Percentiles rank a stretch among this genome's conserved stretches.
Evolutionary conservation across 345 rosid genomes (phyloP).

Genomic region (Linum trigynum): DNA sequence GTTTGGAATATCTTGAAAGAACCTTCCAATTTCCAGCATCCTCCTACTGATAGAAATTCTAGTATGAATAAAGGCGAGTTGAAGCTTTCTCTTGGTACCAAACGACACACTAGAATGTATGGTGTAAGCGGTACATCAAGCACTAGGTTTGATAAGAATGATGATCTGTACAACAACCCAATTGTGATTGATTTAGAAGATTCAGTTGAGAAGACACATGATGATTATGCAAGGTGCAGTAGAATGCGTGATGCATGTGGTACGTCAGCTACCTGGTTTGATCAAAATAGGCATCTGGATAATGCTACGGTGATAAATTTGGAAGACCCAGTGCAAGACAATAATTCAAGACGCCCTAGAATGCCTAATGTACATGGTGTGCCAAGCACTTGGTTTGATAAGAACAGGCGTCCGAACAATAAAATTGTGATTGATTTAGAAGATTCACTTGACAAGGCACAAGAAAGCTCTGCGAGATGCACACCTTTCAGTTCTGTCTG

Average conservation of each 20-base stretch:
- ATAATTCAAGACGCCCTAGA: slow-evolving; percentile 13
- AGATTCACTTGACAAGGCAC: slow-evolving; percentile 15
- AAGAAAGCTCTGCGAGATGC: background rate
- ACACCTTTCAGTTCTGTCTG: slow-evolving; percentile 2
- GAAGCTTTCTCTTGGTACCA: slow-evolving; percentile 32
- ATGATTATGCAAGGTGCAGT: slow-evolving; percentile 4
- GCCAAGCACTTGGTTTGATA: slow-evolving; percentile 14
- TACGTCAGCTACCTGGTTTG: too few relatives aligned
- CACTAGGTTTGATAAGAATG: slow-evolving; percentile 14
- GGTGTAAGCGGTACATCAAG: slow-evolving; percentile 4
- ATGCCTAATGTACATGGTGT: slow-evolving; percentile 13
- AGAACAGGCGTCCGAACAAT: slow-evolving; percentile 13
- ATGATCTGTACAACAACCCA: slow-evolving; percentile 10
- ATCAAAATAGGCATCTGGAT: too few relatives aligned
- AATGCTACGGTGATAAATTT: too few relatives aligned
- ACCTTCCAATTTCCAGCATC: background rate
- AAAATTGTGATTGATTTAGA: slow-evolving; percentile 28
- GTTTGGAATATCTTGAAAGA: slow-evolving; percentile 6
- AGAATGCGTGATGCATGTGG: slow-evolving; percentile 12
- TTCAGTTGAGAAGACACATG: slow-evolving; percentile 12
- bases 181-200: slow-evolving; percentile 30
- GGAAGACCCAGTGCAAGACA: too few relatives aligned
- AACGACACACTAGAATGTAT: slow-evolving; percentile 17
- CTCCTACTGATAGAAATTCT: background rate
- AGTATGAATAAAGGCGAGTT: slow-evolving; percentile 22